Conservation (phyloP, 1,284 basidiomycete genomes). For the Trichosporon inkin region DNA sequence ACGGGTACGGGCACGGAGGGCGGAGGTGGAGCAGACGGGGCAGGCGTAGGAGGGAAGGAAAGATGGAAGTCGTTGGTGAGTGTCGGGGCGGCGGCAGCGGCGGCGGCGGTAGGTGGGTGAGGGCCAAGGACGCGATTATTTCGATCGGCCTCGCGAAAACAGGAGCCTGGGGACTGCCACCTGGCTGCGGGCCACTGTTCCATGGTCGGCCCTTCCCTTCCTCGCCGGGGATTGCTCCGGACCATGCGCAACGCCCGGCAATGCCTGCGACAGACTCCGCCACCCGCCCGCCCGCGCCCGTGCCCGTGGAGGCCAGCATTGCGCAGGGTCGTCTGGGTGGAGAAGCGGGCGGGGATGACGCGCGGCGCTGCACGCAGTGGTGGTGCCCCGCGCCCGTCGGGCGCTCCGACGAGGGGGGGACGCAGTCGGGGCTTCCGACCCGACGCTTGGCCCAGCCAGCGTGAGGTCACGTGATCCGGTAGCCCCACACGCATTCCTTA, state of each 20-base stretch:
- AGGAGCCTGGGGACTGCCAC: background rate
- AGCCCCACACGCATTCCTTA: background rate
- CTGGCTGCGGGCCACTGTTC: background rate
- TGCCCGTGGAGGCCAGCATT: too few species aligned
- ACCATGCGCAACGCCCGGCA: too few species aligned
- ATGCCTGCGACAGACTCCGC: too few species aligned
- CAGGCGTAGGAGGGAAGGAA: constrained; percentile 3
- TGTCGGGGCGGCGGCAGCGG: background rate
- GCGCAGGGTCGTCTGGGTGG: too few species aligned
- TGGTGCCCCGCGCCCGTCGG: background rate
- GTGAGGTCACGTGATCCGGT: background rate
- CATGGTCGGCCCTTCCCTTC: background rate
- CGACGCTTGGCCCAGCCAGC: background rate
- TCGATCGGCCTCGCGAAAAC: background rate
- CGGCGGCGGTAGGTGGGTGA: background rate
- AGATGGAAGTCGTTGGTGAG: background rate
- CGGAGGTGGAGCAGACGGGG: background rate
- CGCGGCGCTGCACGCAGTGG: background rate
- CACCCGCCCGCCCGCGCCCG: too few species aligned
- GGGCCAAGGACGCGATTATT: background rate
- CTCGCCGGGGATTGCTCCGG: too few species aligned
- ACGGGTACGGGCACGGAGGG: background rate
- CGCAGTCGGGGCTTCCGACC: constrained; percentile 2
- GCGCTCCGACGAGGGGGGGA: background rate
- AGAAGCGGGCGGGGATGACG: constrained; percentile 4